phyloP scores from a whole-genome alignment of 176 grass and related monocot species.

The Bothriochloa decipiens region DNA sequence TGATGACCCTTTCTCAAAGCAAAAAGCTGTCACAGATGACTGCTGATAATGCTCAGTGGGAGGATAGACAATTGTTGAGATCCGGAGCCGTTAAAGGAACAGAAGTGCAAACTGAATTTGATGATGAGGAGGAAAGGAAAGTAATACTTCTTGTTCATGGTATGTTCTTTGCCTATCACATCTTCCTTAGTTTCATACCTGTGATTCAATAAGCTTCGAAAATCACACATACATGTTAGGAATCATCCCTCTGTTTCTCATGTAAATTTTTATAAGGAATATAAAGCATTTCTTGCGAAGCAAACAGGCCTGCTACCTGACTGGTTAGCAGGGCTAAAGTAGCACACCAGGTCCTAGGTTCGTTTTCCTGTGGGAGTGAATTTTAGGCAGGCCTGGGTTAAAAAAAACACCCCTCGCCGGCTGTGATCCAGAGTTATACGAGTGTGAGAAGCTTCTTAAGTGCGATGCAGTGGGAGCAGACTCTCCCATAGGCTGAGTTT shows the following conservation, averaged over 20 bases:
- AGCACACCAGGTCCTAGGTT: neutral
- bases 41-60: conserved; percentile 98
- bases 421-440: neutral
- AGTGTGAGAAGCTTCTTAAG: neutral
- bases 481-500: neutral
- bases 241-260: conserved; percentile 8
- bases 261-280: conserved; percentile 37
- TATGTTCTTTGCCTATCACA: conserved; percentile 42
- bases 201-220: conserved; percentile 1
- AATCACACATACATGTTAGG: neutral
- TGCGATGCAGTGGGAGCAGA: neutral
- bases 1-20: conserved; percentile 95
- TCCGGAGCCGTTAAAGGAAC: conserved; percentile 98
- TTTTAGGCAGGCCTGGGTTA: neutral
- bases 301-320: neutral
- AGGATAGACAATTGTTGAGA: conserved; percentile 92
- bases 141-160: conserved; percentile 99
- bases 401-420: neutral
- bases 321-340: neutral
- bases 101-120: conserved; percentile 96
- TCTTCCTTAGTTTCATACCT: conserved; percentile 11
- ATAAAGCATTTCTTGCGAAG: neutral
- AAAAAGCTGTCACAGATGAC: conserved; percentile 98
- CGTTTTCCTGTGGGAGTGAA: neutral
- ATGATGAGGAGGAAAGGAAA: conserved; percentile 99